A percentile compares a stretch with the other conserved stretches of the same genome.
Evolutionary conservation across 441 rosid species (phyloP).

Genomic region (Aleurites moluccanus): DNA sequence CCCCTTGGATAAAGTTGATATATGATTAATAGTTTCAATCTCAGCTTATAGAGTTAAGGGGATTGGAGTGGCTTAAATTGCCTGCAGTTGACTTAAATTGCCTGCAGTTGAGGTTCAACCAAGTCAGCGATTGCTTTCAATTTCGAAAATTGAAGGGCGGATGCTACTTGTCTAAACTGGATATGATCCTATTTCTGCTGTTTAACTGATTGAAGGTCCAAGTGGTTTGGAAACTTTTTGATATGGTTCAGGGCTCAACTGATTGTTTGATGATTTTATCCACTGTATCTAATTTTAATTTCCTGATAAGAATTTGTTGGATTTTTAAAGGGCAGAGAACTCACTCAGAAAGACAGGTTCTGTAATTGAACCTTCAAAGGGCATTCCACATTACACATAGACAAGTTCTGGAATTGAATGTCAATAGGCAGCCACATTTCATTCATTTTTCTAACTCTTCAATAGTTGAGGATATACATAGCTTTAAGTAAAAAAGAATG

Average conservation of each 20-base stretch:
- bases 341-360: too few relatives aligned
- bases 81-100: too few relatives aligned
- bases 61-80: neutral
- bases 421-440: too few relatives aligned
- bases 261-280: neutral
- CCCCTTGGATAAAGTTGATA: neutral
- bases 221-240: neutral
- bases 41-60: neutral
- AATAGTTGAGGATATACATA: too few relatives aligned
- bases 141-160: neutral
- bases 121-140: too few relatives aligned
- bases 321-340: too few relatives aligned
- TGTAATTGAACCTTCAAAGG: too few relatives aligned
- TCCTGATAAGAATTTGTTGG: too few relatives aligned
- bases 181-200: neutral
- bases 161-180: neutral
- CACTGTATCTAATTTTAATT: neutral
- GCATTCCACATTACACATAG: too few relatives aligned
- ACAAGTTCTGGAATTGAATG: too few relatives aligned
- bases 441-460: too few relatives aligned
- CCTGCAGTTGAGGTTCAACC: constrained; percentile 7
- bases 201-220: neutral
- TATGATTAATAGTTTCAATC: neutral
- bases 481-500: too few relatives aligned
- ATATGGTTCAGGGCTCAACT: neutral